Evolutionary conservation across 176 grass and related monocot species (phyloP), one percentile per base, ranked within the genome.

Genomic region (Areca catechu): DNA sequence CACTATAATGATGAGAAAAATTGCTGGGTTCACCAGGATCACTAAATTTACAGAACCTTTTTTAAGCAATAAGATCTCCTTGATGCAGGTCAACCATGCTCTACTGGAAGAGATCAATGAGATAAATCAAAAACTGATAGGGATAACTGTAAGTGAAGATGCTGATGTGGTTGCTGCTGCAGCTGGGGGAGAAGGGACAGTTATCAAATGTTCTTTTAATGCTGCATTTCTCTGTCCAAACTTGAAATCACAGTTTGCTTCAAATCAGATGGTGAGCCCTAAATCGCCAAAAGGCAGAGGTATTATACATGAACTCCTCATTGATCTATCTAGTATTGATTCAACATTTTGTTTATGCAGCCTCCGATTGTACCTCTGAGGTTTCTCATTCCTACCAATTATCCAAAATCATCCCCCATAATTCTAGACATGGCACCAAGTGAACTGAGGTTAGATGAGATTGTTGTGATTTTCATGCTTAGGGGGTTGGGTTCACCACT

Each of bases 321-420:
- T 43, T 12, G 34, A 43, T 43, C 34, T 43, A 43, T 43, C 9
- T 43, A 43, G 34, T 43, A 43, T 43, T 43, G 34, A 43, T 43
- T 43, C 34, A 43, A 12, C 3, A 43, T 43, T 43, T 43, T 43
- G 34, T 43, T 43, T 43, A 12, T 54, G 17, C 87, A 98, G 93
- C 79, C 84, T 65, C 93, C 93, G 54, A 98, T 98, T 70, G 72
- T 85, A 60, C 87, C 93, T 17, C 50, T 98, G 78, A 92, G 84
- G 76, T 62, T 98, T 76, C 73, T 92, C 79, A 88, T 98, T 80
- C 87, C 93, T 73, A 65, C 76, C 43, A 81, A 83, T 66, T 98
- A 98, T 72, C 93, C 93, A 20, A 85, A 83, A 79, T 90, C 82
- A 64, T 95, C 90, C 34, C 93, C 93, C 10, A 73, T 98, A 50